A percentile compares a stretch with the other conserved stretches of the same genome.
Evolutionary conservation across 2,329 filamentous ascomycete genomes (phyloP).

Genomic region (Sporothrix pallida): DNA sequence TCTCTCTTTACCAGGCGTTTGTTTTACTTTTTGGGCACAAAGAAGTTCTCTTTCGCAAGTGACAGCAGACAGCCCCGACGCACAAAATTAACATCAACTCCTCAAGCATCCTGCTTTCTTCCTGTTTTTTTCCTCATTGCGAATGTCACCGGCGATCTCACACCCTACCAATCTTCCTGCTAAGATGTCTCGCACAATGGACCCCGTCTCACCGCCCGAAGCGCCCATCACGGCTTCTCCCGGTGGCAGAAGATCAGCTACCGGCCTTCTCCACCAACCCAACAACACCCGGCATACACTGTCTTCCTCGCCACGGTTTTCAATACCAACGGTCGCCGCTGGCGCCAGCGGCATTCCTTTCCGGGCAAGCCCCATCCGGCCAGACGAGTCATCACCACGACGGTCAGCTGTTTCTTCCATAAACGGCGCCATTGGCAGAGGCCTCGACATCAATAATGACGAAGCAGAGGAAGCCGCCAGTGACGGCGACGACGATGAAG

Average conservation of each 20-base stretch:
- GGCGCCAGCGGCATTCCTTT: slow-evolving; percentile 45
- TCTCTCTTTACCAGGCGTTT: no score
- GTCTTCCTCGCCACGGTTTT: slow-evolving; percentile 27
- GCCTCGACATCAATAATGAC: slow-evolving; percentile 5
- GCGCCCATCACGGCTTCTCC: slow-evolving; percentile 49
- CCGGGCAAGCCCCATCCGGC: slow-evolving; percentile 41
- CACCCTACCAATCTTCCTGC: background rate
- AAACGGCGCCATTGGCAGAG: background rate
- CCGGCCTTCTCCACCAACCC: slow-evolving; percentile 25
- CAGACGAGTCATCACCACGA: slow-evolving; percentile 49
- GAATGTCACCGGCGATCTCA: background rate
- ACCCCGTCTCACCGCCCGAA: slow-evolving; percentile 52
- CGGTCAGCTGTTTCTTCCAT: slow-evolving; percentile 42
- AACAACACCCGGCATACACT: slow-evolving; percentile 18
- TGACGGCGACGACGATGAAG: slow-evolving; percentile 25
- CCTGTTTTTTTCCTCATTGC: background rate
- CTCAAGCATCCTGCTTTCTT: background rate
- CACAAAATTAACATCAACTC: no score
- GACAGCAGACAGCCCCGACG: background rate
- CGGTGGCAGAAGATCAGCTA: slow-evolving; percentile 42
- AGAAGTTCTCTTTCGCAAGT: background rate
- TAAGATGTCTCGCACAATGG: slow-evolving; percentile 39
- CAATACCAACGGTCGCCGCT: slow-evolving; percentile 41
- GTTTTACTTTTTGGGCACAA: no score
- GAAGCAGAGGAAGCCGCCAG: slow-evolving; percentile 18